Conservation (phyloP, 352 stramenopile genomes). For the Pythium angustatum region DNA sequence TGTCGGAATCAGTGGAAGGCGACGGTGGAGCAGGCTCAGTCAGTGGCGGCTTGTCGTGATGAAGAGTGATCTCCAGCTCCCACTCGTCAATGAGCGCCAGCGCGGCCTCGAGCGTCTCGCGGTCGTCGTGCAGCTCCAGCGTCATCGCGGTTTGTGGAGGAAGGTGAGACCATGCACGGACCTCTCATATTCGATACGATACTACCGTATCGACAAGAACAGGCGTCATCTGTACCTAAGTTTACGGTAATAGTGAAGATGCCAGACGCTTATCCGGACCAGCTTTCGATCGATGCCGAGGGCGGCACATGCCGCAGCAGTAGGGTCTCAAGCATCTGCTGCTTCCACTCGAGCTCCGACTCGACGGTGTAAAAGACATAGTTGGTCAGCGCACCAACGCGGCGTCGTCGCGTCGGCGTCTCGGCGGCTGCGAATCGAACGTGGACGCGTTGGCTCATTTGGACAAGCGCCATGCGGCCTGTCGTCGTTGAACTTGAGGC, state of each 20-base stretch:
- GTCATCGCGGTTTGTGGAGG: too few species aligned
- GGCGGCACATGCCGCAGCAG: neutral
- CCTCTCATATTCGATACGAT: too few species aligned
- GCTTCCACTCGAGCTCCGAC: slow-evolving; percentile 21
- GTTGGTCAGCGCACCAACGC: slow-evolving; percentile 21
- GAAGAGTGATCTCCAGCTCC: slow-evolving; percentile 3
- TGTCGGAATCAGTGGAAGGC: neutral
- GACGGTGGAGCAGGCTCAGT: neutral
- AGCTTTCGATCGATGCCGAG: neutral
- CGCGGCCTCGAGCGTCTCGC: slow-evolving; percentile 19
- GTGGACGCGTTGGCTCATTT: slow-evolving; percentile 17
- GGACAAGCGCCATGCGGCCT: slow-evolving; percentile 3
- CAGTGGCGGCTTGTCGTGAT: too few species aligned
- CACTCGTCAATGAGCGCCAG: slow-evolving; percentile 23
- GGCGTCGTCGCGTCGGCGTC: slow-evolving; percentile 16
- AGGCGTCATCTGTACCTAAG: too few species aligned
- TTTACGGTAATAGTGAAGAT: too few species aligned
- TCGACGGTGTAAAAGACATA: slow-evolving; percentile 22
- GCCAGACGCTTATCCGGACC: too few species aligned
- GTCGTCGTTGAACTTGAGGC: neutral
- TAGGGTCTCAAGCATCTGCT: slow-evolving; percentile 19
- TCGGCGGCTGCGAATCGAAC: slow-evolving; percentile 6
- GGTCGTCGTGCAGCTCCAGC: slow-evolving; percentile 5
- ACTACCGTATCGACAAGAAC: too few species aligned
- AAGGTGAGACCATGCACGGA: too few species aligned